Percentiles rank a stretch among this genome's conserved stretches.
These are phyloP conservation scores for Penicillium longicatenatum DNA, from an alignment of 495 filamentous ascomycete species.

Conservation along the genomic window DNA sequence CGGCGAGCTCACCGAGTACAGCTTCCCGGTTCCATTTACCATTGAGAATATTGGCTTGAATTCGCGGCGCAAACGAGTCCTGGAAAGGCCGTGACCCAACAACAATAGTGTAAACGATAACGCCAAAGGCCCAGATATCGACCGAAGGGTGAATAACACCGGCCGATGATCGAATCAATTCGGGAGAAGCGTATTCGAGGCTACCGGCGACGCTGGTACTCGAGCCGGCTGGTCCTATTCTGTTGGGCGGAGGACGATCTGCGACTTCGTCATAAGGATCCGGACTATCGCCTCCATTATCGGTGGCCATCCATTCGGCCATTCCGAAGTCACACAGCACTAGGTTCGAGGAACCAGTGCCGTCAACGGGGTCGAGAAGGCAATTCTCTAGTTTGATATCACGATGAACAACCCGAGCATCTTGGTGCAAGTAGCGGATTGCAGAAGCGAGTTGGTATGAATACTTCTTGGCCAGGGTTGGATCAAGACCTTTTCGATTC, in stretches of 20 bases:
- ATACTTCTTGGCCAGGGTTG: slow-evolving; percentile 61
- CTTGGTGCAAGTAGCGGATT: slow-evolving; percentile 72
- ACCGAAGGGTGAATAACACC: slow-evolving; percentile 57
- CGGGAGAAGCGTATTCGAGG: slow-evolving; percentile 67
- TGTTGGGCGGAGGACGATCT: slow-evolving; percentile 48
- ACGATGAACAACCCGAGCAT: slow-evolving; percentile 69
- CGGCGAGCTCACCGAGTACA: slow-evolving; percentile 40
- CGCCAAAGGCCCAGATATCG: slow-evolving; percentile 75
- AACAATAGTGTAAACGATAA: slow-evolving; percentile 63
- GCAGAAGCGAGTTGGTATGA: slow-evolving; percentile 68
- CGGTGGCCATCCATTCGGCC: slow-evolving; percentile 67
- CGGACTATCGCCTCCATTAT: slow-evolving; percentile 50
- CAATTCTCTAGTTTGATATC: slow-evolving; percentile 82
- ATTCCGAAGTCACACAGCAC: slow-evolving; percentile 77
- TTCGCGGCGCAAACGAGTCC: slow-evolving; percentile 59
- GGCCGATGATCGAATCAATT: slow-evolving; percentile 52
- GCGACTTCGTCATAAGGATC: slow-evolving; percentile 51
- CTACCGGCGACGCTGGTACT: slow-evolving; percentile 62
- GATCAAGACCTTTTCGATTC: slow-evolving; percentile 57
- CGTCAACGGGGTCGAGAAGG: slow-evolving; percentile 63
- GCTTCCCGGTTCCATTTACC: slow-evolving; percentile 62
- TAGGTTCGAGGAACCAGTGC: slow-evolving; percentile 53
- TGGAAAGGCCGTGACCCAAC: slow-evolving; percentile 71
- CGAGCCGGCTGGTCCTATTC: slow-evolving; percentile 57
- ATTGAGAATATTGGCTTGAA: slow-evolving; percentile 59